Evolutionary conservation across 2,329 filamentous ascomycete species (phyloP), one percentile per base, ranked within the genome.

Genomic region (Cordyceps cateniannulata): DNA sequence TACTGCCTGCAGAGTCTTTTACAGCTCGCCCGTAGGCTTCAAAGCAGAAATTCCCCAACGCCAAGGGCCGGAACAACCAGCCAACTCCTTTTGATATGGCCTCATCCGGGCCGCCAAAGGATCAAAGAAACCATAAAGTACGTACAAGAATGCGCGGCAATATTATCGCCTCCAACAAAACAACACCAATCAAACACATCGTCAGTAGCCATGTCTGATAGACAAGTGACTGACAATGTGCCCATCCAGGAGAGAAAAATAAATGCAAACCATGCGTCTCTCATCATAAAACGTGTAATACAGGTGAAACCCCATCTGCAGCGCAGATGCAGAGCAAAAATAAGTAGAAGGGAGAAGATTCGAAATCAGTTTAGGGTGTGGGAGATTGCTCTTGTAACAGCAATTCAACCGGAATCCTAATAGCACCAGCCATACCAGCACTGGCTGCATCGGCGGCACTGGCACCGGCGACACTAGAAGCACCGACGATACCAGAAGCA

Each of bases 1-100:
- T 50, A 55, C 35, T 38, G n/a, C 24, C 29, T 32, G 20, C 22
- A 45, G 20, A 18, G 40, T 49, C 48, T 59, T 48, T 56, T 53
- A 59, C 38, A 59, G 20, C 27, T 18, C 6, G 25, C 35, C 52
- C 44, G 27, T 24, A 40, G 51, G 45, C 42, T 20, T 20, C 44
- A 50, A 24, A 14, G 18, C 42, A 55, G 47, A 55, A 42, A 54
- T 42, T n/a, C 49, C 40, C 49, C 48, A 59, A 59, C 57, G 57
- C 57, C 57, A 20, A 53, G 55, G 44, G 45, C 47, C 38, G 48
- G 24, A 44, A 4, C 38, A 35, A 52, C 44, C 25, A n/a, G 45
- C 59, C 51, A 51, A 61, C 52, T 61, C 51, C 59, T 61, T 61
- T 61, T 61, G 14, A 42, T 32, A n/a, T 47, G 35, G 35, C 55